phyloP scores from a whole-genome alignment of 2,329 filamentous ascomycete species.

The Grosmannia serpens region DNA sequence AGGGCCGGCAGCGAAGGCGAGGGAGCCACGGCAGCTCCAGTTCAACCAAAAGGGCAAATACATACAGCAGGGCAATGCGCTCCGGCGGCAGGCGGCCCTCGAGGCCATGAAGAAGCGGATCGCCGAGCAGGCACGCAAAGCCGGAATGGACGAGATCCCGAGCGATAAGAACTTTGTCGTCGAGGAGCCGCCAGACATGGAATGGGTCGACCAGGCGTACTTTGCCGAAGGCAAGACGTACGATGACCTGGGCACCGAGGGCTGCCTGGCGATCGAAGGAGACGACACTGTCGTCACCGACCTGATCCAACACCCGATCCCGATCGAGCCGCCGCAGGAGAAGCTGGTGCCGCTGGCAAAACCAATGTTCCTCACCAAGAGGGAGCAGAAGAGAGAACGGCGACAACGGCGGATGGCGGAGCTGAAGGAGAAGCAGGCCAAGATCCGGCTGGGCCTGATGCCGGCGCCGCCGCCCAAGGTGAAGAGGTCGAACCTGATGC shows the following conservation, averaged over 20 bases:
- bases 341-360: constrained; percentile 69
- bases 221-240: constrained; percentile 68
- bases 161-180: constrained; percentile 86
- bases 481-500: constrained; percentile 96
- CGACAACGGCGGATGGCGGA: constrained; percentile 85
- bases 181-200: constrained; percentile 71
- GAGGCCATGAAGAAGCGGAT: constrained; percentile 94
- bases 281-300: constrained; percentile 80
- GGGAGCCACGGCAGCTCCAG: constrained; percentile 63
- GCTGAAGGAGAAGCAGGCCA: constrained; percentile 90
- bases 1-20: constrained; percentile 39
- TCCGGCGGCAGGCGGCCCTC: constrained; percentile 75
- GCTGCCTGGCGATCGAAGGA: constrained; percentile 48
- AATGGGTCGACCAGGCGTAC: constrained; percentile 91
- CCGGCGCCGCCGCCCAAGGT: constrained; percentile 90
- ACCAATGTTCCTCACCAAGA: constrained; percentile 81
- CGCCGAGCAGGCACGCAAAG: constrained; percentile 74
- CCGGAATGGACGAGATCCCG: constrained; percentile 85
- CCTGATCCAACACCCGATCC: constrained; percentile 87
- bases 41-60: constrained; percentile 98
- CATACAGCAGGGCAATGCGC: constrained; percentile 82
- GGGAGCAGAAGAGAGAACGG: constrained; percentile 84
- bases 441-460: constrained; percentile 81
- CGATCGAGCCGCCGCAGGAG: constrained; percentile 84
- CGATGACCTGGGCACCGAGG: constrained; percentile 51